Evolutionary conservation across 331 rosid species (phyloP).

Genomic region (Quercus phellos): DNA sequence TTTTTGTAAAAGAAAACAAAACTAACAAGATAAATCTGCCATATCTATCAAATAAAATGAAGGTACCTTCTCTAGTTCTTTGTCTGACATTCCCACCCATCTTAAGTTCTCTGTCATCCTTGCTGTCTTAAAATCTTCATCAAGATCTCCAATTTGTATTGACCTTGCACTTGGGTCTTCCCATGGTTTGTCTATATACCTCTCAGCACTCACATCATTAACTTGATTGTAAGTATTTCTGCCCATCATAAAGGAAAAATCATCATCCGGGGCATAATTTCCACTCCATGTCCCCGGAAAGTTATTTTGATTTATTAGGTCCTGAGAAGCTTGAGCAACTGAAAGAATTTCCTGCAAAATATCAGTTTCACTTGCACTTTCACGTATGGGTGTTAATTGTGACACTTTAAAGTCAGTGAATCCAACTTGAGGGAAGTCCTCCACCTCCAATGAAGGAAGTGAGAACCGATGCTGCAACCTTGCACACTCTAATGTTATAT

Average conservation of each 20-base stretch:
- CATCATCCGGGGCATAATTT: constrained; percentile 36
- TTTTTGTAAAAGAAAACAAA: neutral
- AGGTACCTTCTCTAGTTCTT: constrained; percentile 62
- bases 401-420: constrained; percentile 41
- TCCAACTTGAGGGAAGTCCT: constrained; percentile 60
- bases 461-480: constrained; percentile 84
- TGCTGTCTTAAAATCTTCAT: constrained; percentile 48
- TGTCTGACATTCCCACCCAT: constrained; percentile 85
- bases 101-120: constrained; percentile 62
- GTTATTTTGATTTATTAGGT: constrained; percentile 54
- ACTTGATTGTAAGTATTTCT: constrained; percentile 27
- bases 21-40: no score
- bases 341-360: constrained; percentile 87
- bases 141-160: constrained; percentile 55
- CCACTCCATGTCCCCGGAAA: constrained; percentile 35
- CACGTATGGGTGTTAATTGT: constrained; percentile 34
- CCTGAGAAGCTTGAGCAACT: constrained; percentile 83
- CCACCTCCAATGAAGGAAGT: constrained; percentile 73
- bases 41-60: neutral
- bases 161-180: constrained; percentile 46
- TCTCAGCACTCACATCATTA: constrained; percentile 35
- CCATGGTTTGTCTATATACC: constrained; percentile 49
- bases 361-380: constrained; percentile 50
- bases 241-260: constrained; percentile 65
- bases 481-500: constrained; percentile 89